Evolutionary conservation across 371 early-diverging fungal genomes (phyloP), one percentile per base, ranked within the genome.

Genomic region (Mortierella sp.): DNA sequence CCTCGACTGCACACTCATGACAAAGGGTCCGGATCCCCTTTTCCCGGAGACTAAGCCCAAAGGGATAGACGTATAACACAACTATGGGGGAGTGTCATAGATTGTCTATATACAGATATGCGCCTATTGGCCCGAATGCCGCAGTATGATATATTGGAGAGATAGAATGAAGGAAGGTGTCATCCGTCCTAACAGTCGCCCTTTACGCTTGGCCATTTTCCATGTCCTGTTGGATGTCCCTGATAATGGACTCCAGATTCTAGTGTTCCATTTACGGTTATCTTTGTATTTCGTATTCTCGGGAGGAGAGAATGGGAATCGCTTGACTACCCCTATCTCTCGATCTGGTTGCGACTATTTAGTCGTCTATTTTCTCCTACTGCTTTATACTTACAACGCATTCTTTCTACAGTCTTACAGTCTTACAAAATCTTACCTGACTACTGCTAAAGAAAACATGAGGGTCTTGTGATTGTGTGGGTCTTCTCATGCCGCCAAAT

Each of bases 381-480:
- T n/a, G 7, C 3, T n/a, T n/a, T n/a, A 5, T 8, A n/a, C 16
- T 50, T 8, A n/a, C 50, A 16, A n/a, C n/a, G 0, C 50, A 50
- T n/a, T n/a, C 50, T 3, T 50, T 8, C n/a, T 50, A 8, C 7
- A 16, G n/a, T n/a, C 16, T 8, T 8, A 50, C 48, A 43, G 9
- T 43, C 16, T 45, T 16, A 10, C 43, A 43, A 10, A 15, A 50
- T n/a, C 50, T n/a, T 50, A 50, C n/a, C 16, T 21, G 50, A 50
- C n/a, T 10, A 50, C n/a, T 4, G n/a, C 21, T 4, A n/a, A 16
- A 50, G 50, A 50, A 45, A 16, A 50, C 16, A 50, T 50, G 50
- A 50, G 21, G n/a, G 7, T 50, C 16, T 1, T 21, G 45, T 5
- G 69, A 74, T 9, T 80, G 80, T 22, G 41, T 43, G 1, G 70